Percentiles rank a stretch among this genome's conserved stretches.
Evolutionary conservation across 2,329 filamentous ascomycete species (phyloP).

Genomic region (Apiospora aurea): DNA sequence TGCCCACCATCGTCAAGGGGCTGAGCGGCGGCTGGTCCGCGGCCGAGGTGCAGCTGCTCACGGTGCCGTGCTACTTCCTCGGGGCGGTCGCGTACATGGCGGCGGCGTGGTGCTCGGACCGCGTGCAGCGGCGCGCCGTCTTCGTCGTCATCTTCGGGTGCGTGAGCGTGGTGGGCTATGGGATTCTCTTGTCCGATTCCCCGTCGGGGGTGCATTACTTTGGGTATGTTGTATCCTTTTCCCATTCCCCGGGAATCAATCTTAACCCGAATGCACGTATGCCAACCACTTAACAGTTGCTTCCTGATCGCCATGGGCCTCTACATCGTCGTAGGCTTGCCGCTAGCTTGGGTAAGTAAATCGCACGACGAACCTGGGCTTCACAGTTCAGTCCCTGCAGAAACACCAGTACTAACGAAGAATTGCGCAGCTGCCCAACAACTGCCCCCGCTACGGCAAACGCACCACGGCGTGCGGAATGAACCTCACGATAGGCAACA

Average conservation of each 20-base stretch:
- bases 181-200: conserved; percentile 67
- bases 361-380: conserved; percentile 2
- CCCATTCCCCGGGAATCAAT: neutral
- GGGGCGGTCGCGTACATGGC: conserved; percentile 74
- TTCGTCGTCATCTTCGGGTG: conserved; percentile 68
- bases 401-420: neutral
- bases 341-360: conserved; percentile 58
- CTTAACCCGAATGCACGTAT: neutral
- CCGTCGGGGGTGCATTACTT: conserved; percentile 73
- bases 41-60: conserved; percentile 75
- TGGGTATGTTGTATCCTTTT: conserved; percentile 44
- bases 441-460: conserved; percentile 78
- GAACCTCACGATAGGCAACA: conserved; percentile 75
- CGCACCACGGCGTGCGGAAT: conserved; percentile 74
- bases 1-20: conserved; percentile 79
- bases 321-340: conserved; percentile 66
- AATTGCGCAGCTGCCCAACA: conserved; percentile 62
- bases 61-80: conserved; percentile 78
- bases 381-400: neutral
- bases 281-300: conserved; percentile 52
- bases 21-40: conserved; percentile 66
- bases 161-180: conserved; percentile 73
- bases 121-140: conserved; percentile 68
- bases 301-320: conserved; percentile 78
- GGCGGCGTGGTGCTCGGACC: conserved; percentile 72